Percentiles rank a stretch among this genome's conserved stretches.
phyloP scores from a whole-genome alignment of 139 green algal species.

The Coelastrella sp. region DNA sequence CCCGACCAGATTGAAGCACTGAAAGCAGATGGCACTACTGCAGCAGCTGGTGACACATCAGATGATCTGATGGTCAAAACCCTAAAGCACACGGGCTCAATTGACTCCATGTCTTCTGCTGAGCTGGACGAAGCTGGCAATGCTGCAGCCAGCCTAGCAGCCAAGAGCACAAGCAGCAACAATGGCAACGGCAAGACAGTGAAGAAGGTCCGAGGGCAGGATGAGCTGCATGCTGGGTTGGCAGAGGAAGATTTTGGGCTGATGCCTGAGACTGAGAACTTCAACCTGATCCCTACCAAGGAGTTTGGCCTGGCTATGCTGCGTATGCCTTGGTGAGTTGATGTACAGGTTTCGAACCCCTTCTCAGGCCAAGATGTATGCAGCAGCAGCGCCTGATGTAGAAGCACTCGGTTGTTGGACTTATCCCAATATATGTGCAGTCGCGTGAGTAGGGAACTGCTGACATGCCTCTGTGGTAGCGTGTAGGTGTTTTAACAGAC shows the following conservation, averaged over 20 bases:
- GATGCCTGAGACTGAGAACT: slow-evolving; percentile 36
- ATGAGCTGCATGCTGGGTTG: slow-evolving; percentile 7
- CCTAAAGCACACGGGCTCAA: background rate
- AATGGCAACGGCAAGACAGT: slow-evolving; percentile 9
- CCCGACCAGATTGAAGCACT: slow-evolving; percentile 3
- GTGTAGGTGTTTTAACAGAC: too few relatives aligned
- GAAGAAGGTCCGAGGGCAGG: background rate
- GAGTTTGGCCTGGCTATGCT: slow-evolving; percentile 50
- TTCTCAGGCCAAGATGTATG: too few relatives aligned
- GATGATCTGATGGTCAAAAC: slow-evolving; percentile 18
- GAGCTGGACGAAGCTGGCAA: background rate
- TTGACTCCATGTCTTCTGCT: background rate
- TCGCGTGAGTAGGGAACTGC: too few relatives aligned
- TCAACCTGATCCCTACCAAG: slow-evolving; percentile 51
- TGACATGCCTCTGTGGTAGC: too few relatives aligned
- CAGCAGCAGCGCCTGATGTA: too few relatives aligned
- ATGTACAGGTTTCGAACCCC: too few relatives aligned
- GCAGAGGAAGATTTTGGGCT: background rate
- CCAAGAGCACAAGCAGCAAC: background rate
- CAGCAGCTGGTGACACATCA: background rate
- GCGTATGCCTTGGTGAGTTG: slow-evolving; percentile 40
- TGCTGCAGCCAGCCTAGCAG: background rate
- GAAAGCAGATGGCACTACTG: background rate
- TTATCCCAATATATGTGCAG: too few relatives aligned
- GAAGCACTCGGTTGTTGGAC: too few relatives aligned